Evolutionary conservation across 331 rosid species (phyloP), one percentile per base, ranked within the genome.

Genomic region (Erythrophleum ivorense): DNA sequence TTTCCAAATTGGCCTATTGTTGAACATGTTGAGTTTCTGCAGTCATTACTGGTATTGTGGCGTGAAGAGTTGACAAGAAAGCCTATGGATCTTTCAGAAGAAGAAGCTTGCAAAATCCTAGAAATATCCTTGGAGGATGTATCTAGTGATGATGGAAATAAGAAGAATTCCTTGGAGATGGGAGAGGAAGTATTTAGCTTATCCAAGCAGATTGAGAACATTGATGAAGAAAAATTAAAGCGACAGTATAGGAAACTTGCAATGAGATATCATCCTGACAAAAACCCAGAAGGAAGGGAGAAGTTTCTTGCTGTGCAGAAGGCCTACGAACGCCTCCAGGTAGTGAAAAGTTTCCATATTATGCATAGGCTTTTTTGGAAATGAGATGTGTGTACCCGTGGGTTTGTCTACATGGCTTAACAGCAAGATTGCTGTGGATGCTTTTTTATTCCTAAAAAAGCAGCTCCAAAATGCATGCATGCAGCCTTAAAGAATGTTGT

Each of bases 71-170:
- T 96, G 87, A 96, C 99, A 52, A 92, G 99, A 79, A 92, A 94
- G 66, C 99, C 98, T 40, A 96, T 96, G 99, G 99, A 96, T 87
- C 97, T 96, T 73, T 96, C 99, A n/a, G 99, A 96, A 87, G 99
- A 94, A 91, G 99, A 89, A 83, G 99, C 99, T 78, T 94, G 99
- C 88, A 96, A 89, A 87, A 96, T 96, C 77, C 91, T 96, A 77
- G 99, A 94, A 86, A 92, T 96, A 86, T 91, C 97, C 79, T 81
- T 88, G 75, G 98, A 96, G 70, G 99, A 96, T 83, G 94, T 96
- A 58, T 88, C 90, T 71, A 87, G 73, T 60, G 93, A 88, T 82
- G 89, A 86, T 83, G 92, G 86, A 54, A 81, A 83, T 75, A 80
- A 55, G 77, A 92, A 53, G 73, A 76, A 33, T 62, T 79, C 92